Evolutionary conservation across 345 rosid genomes (phyloP), one percentile per base, ranked within the genome.

Genomic region (Arabidopsis suecica): DNA sequence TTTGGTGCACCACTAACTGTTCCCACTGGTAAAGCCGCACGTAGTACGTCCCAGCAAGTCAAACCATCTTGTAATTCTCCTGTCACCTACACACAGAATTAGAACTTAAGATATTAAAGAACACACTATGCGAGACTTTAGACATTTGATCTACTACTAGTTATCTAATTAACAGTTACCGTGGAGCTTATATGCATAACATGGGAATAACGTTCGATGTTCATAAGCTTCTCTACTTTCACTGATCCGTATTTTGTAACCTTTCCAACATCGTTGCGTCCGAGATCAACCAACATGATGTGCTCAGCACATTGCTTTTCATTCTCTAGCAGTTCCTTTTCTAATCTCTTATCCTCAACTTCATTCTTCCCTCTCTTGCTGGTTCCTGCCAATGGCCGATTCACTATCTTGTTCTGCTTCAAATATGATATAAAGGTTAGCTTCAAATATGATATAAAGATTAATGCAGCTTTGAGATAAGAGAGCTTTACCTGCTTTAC

Each of bases 131-230:
- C 18, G 18, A 16, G 18, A 16, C 18, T 16, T 16, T 16, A 16
- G 18, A 16, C 0, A 16, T 16, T 16, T 16, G 18, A 16, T 16
- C 18, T 16, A 16, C 18, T 16, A 16, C 18, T 16, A 16, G 18
- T 16, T 16, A 16, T 16, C 18, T 16, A 22, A 23, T 60, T 28
- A 37, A 0, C 11, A 7, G 22, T 82, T 61, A 91, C 98, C 70
- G 93, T 94, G 20, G 98, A 90, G 86, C 98, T 94, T 59, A 94
- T 91, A 80, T 94, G 97, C 98, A 91, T 91, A 42, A 94, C 97
- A 80, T 91, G 97, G 34, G 96, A 91, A 68, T 90, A 91, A 20
- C 89, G 86, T 74, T 91, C 98, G 65, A 91, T 74, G 80, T 90
- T 85, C 98, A 91, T 92, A 34, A 95, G 96, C 73, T 84, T 88